Conservation (phyloP, 2,329 filamentous ascomycete species). For the Hymenoscyphus scutula region DNA sequence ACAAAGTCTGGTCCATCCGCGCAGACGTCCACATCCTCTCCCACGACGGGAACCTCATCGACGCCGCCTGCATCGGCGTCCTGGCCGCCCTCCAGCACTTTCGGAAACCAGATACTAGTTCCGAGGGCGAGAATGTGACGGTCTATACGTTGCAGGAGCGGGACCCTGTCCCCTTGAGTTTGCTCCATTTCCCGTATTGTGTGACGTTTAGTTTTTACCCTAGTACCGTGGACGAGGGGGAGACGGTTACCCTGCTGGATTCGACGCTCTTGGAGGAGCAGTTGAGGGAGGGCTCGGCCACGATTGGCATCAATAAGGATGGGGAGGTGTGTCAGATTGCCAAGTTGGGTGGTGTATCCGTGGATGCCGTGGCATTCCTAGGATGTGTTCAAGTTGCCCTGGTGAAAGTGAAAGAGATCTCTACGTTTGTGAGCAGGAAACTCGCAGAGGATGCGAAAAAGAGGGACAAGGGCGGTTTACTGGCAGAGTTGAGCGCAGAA, state of each 20-base stretch:
- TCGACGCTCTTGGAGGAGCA: conserved; percentile 74
- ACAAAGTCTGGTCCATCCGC: conserved; percentile 88
- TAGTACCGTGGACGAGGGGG: conserved; percentile 56
- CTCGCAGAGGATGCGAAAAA: conserved; percentile 76
- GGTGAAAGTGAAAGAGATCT: conserved; percentile 77
- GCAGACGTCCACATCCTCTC: conserved; percentile 90
- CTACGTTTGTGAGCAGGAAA: conserved; percentile 67
- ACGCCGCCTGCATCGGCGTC: conserved; percentile 81
- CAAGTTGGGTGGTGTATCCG: conserved; percentile 80
- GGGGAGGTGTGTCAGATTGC: conserved; percentile 51
- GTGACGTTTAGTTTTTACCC: conserved; percentile 83
- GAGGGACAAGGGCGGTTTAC: conserved; percentile 73
- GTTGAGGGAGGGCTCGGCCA: conserved; percentile 68
- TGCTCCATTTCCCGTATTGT: conserved; percentile 89
- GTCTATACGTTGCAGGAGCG: conserved; percentile 82
- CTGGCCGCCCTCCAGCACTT: conserved; percentile 90
- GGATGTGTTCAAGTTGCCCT: conserved; percentile 73
- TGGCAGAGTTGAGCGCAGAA: conserved; percentile 77
- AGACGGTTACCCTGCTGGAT: conserved; percentile 70
- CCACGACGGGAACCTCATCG: conserved; percentile 86
- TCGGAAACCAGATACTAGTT: conserved; percentile 81
- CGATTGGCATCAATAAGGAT: conserved; percentile 57
- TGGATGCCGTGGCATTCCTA: conserved; percentile 77
- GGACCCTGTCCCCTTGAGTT: conserved; percentile 84
- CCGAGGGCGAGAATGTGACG: conserved; percentile 80